Base-by-base conservation (phyloP, 1,284 basidiomycete species). In the Ganoderma sinense region DNA sequence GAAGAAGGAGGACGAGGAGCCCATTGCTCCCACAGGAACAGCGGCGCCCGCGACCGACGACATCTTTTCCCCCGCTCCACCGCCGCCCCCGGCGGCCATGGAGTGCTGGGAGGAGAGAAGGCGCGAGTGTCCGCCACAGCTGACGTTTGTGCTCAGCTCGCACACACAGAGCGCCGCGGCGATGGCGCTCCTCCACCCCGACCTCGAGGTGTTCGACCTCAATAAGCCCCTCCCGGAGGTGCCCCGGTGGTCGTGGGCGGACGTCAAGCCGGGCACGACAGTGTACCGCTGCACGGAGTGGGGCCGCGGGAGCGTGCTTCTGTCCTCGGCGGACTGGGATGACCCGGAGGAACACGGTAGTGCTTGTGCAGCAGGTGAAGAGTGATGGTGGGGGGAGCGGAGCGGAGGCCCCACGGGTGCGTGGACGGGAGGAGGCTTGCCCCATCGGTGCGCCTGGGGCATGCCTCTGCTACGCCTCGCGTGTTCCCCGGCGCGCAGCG, bases 191-290 rank as follows among this genome's bases (percentile, higher is more conserved):
- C 26, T 33, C 18, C 55, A 68, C 33, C 67, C 67, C 26, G 62
- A 33, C 26, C 20, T 48, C 41, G 55, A 64, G 33, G 16, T 51
- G 2, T 31, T 68, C 31, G 67, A 68, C 33, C 62, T 68, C 20
- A 68, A 68, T 40, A 58, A 36, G 41, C 67, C 67, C n/a, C 23
- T 68, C 16, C 14, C 26, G 14, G 33, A 20, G 6, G 29, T 68
- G 13, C 67, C 62, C 23, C 29, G 29, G 26, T 68, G 67, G 67
- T 63, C 61, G 55, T 62, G 26, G 58, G 45, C 45, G 65, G 8
- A 26, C 16, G 16, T 66, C 23, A 61, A 62, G 48, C 43, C 39
- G 14, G 13, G 36, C 39, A 40, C 23, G 14, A 59, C 20, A 1
- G 59, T 40, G n/a, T 40, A 41, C 7, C 36, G 36, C 36, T 29